These are phyloP conservation scores for Cyclostephanos tholiformis DNA, from an alignment of 108 stramenopile species.

Conservation along the genomic window DNA sequence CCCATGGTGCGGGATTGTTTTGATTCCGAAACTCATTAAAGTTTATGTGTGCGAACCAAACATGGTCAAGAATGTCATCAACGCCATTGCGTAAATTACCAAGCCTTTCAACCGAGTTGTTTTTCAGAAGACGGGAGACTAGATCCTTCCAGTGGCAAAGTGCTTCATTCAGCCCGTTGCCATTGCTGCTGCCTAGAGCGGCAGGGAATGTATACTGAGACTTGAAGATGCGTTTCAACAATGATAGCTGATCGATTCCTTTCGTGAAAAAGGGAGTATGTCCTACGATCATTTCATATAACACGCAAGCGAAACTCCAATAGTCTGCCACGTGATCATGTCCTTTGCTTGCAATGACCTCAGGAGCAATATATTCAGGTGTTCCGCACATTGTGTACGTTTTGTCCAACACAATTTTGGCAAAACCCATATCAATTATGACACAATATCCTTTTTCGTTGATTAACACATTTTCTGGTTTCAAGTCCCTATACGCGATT, in stretches of 20 bases:
- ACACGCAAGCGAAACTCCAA: constrained; percentile 1
- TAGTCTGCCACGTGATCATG: constrained; percentile 4
- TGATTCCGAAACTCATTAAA: constrained; percentile 3
- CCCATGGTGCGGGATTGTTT: not conserved
- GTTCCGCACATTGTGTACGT: constrained; percentile 90
- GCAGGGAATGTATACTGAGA: constrained; percentile 65
- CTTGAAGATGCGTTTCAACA: constrained; percentile 83
- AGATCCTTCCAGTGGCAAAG: too few species aligned
- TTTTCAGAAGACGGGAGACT: too few species aligned
- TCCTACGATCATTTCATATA: constrained; percentile 88
- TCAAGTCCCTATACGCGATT: constrained; percentile 91
- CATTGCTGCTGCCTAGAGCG: too few species aligned
- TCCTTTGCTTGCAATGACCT: constrained; percentile 62
- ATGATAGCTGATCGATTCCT: constrained; percentile 81
- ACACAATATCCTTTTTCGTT: constrained; percentile 80
- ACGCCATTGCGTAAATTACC: too few species aligned
- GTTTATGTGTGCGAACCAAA: constrained; percentile 1
- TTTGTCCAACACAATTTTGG: constrained; percentile 78
- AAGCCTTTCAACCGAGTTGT: too few species aligned
- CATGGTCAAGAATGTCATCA: constrained; percentile 5
- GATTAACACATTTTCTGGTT: constrained; percentile 88
- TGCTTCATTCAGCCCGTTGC: too few species aligned
- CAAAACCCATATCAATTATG: constrained; percentile 84
- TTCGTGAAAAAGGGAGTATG: constrained; percentile 77
- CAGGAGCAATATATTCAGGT: constrained; percentile 92